phyloP scores from a whole-genome alignment of 2,329 filamentous ascomycete genomes.

The Epichloe brachyelytri region DNA sequence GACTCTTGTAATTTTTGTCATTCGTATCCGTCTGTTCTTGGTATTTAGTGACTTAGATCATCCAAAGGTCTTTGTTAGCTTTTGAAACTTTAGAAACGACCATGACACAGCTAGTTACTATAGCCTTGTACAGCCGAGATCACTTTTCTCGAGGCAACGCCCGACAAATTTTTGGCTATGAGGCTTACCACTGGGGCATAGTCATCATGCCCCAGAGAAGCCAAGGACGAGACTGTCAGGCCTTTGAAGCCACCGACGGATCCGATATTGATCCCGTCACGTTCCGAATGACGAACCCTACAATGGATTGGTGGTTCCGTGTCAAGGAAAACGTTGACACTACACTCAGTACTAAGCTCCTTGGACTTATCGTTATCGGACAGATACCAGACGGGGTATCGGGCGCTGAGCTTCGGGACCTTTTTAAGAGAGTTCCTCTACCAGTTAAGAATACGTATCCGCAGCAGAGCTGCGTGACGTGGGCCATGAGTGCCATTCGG shows the following conservation, averaged over 20 bases:
- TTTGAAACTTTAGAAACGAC: background rate
- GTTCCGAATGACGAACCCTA: constrained; percentile 19
- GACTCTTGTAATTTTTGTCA: too few species aligned
- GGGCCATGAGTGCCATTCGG: constrained; percentile 15
- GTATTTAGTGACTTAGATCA: too few species aligned
- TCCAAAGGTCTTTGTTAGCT: background rate
- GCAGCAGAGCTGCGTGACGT: constrained; percentile 23
- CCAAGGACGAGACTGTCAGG: constrained; percentile 7
- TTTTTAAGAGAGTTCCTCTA: constrained; percentile 14
- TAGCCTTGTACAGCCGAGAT: constrained; percentile 17
- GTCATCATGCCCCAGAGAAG: constrained; percentile 12
- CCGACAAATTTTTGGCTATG: constrained; percentile 13
- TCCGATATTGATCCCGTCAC: constrained; percentile 17
- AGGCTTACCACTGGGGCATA: constrained; percentile 21
- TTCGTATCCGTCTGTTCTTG: too few species aligned
- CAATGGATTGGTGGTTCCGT: constrained; percentile 20
- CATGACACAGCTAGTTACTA: constrained; percentile 11
- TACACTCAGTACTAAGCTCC: constrained; percentile 11
- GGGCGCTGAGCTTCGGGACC: constrained; percentile 7
- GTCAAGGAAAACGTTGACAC: constrained; percentile 9
- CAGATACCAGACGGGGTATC: constrained; percentile 10
- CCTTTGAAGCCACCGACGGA: constrained; percentile 19
- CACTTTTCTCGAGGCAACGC: constrained; percentile 13
- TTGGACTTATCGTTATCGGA: constrained; percentile 17
- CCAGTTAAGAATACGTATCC: constrained; percentile 20